phyloP scores from a whole-genome alignment of 1,284 basidiomycete species.

The Mycosarcoma mackinlayi region DNA sequence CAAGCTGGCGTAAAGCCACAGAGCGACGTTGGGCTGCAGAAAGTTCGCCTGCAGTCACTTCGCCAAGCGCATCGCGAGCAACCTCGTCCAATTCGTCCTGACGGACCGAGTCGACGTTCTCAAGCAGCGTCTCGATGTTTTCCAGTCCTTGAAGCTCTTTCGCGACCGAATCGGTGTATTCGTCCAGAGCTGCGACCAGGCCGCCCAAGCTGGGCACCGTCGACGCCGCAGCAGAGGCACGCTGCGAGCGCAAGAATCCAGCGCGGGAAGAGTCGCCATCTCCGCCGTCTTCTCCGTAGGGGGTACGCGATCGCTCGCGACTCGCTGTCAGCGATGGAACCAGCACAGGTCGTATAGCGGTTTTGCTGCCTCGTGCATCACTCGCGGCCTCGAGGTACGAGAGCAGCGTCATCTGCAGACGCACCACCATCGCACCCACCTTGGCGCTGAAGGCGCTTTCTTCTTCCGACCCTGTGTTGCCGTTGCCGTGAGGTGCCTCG shows the following conservation, averaged over 20 bases:
- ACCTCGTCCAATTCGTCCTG: conserved; percentile 78
- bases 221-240: conserved; percentile 30
- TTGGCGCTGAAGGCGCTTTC: conserved; percentile 53
- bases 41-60: conserved; percentile 28
- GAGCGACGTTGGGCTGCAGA: conserved; percentile 54
- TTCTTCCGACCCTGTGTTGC: conserved; percentile 24
- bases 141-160: conserved; percentile 76
- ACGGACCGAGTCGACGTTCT: conserved; percentile 77
- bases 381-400: conserved; percentile 62
- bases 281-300: conserved; percentile 24
- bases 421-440: conserved; percentile 41
- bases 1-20: conserved; percentile 75
- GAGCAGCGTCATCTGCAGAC: conserved; percentile 51
- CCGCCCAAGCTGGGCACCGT: conserved; percentile 80
- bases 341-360: conserved; percentile 40
- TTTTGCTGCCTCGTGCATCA: conserved; percentile 34
- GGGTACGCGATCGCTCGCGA: conserved; percentile 40
- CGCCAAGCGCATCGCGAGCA: conserved; percentile 46
- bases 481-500: conserved; percentile 22
- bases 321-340: conserved; percentile 48
- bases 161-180: conserved; percentile 74
- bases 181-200: conserved; percentile 76
- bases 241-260: conserved; percentile 40
- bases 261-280: conserved; percentile 31
- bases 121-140: conserved; percentile 78